phyloP scores from a whole-genome alignment of 2,329 filamentous ascomycete species.

The Epichloe glyceriae region DNA sequence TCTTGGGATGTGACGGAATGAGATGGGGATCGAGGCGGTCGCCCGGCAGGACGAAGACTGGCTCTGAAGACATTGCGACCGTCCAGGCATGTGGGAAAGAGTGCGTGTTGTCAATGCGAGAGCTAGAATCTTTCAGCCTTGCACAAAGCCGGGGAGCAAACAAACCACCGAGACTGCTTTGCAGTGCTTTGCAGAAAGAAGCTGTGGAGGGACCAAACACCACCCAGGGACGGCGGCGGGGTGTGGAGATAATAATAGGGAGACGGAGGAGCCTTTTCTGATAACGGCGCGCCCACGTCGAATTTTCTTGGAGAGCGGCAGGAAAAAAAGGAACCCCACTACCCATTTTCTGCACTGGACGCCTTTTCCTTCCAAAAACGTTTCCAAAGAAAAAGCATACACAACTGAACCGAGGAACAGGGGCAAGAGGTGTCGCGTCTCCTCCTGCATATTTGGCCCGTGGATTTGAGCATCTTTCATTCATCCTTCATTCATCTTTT shows the following conservation, averaged over 20 bases:
- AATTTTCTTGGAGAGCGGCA: conserved; percentile 11
- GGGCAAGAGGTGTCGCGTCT: not conserved
- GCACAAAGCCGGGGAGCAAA: not conserved
- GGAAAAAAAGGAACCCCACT: conserved; percentile 7
- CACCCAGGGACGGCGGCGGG: too few species aligned
- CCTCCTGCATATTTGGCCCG: not conserved
- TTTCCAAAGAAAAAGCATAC: not conserved
- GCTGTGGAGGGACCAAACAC: not conserved
- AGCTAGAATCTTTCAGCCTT: not conserved
- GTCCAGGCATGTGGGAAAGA: not conserved
- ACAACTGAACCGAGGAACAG: not conserved
- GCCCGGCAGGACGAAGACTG: conserved; percentile 67
- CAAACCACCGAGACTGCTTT: not conserved
- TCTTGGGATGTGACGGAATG: conserved; percentile 55
- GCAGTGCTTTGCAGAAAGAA: not conserved
- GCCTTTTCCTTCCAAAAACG: not conserved
- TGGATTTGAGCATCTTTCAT: not conserved
- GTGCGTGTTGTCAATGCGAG: not conserved
- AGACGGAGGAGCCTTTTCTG: not conserved
- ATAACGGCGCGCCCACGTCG: not conserved
- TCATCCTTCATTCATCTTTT: too few species aligned
- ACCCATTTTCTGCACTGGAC: conserved; percentile 1
- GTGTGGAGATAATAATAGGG: too few species aligned
- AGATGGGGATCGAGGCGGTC: conserved; percentile 54
- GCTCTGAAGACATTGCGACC: conserved; percentile 39